Evolutionary conservation across 768 basidiomycete genomes (phyloP).

Genomic region (Phanerochaete sordida): DNA sequence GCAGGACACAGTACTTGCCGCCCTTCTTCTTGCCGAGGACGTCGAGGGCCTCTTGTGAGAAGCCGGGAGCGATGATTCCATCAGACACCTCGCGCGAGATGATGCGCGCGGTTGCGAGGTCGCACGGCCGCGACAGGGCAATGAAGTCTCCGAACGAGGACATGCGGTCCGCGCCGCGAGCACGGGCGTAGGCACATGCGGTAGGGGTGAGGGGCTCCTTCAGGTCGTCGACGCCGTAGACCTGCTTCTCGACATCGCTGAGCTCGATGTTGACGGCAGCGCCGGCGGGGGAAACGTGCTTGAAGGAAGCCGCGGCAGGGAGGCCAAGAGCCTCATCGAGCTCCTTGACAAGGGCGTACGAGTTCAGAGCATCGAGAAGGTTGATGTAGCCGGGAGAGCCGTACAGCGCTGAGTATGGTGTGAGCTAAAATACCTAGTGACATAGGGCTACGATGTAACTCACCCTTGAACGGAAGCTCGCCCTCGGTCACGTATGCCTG

Average conservation of each 20-base stretch:
- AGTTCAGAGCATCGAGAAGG: conserved; percentile 94
- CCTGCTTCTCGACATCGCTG: conserved; percentile 81
- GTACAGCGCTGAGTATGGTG: conserved; percentile 58
- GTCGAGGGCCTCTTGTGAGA: conserved; percentile 82
- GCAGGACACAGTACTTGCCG: conserved; percentile 96
- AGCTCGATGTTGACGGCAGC: conserved; percentile 89
- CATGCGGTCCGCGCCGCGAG: conserved; percentile 97
- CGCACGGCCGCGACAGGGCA: conserved; percentile 89
- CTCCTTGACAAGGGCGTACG: conserved; percentile 93
- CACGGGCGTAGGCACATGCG: conserved; percentile 92
- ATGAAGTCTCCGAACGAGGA: conserved; percentile 99
- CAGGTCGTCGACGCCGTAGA: conserved; percentile 95
- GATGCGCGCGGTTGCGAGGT: conserved; percentile 91
- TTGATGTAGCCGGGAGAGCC: conserved; percentile 99
- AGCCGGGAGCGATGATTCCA: conserved; percentile 96
- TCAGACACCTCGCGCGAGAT: conserved; percentile 99
- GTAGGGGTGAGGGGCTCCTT: conserved; percentile 87
- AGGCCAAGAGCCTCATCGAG: conserved; percentile 82
- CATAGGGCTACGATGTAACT: conserved; percentile 4
- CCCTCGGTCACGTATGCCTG: conserved; percentile 92
- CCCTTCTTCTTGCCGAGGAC: conserved; percentile 94
- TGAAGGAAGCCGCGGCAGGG: conserved; percentile 98
- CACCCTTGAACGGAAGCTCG: conserved; percentile 91
- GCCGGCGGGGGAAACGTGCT: conserved; percentile 98
- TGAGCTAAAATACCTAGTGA: conserved; percentile 3